Evolutionary conservation across 345 rosid species (phyloP).

Genomic region (Populus davidiana): DNA sequence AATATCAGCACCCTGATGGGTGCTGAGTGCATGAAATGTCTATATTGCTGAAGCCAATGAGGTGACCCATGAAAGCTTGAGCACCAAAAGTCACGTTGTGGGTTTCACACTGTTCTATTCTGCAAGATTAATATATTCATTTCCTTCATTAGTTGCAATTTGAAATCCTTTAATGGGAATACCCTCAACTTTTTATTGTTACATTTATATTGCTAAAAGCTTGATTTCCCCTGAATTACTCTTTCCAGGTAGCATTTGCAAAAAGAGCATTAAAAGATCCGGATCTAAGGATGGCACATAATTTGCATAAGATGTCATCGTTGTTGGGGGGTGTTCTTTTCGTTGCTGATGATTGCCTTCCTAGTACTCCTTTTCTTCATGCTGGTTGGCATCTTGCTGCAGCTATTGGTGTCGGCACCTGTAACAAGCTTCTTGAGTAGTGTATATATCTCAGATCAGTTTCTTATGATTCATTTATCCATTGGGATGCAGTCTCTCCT

Average conservation of each 20-base stretch:
- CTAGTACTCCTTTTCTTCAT: constrained; percentile 70
- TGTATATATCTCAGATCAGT: constrained; percentile 3
- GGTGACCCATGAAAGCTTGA: neutral
- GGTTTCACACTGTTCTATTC: neutral
- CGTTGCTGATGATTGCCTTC: constrained; percentile 83
- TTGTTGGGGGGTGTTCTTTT: constrained; percentile 76
- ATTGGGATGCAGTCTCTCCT: constrained; percentile 1
- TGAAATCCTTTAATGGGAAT: neutral
- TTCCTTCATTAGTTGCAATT: neutral
- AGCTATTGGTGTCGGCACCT: constrained; percentile 84
- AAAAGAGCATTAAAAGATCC: constrained; percentile 76
- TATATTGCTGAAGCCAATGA: neutral
- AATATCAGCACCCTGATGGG: neutral
- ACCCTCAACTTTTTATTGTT: neutral
- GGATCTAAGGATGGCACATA: constrained; percentile 66
- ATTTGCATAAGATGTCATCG: constrained; percentile 82
- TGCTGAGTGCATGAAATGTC: neutral
- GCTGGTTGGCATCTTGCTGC: constrained; percentile 99
- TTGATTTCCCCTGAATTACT: neutral
- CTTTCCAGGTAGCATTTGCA: constrained; percentile 70
- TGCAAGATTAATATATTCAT: neutral
- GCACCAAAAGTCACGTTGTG: neutral
- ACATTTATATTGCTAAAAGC: neutral
- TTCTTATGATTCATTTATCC: neutral
- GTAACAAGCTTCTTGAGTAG: constrained; percentile 88